These are phyloP conservation scores for Ormosia semicastrata DNA, from an alignment of 306 rosid species.

Conservation along the genomic window DNA sequence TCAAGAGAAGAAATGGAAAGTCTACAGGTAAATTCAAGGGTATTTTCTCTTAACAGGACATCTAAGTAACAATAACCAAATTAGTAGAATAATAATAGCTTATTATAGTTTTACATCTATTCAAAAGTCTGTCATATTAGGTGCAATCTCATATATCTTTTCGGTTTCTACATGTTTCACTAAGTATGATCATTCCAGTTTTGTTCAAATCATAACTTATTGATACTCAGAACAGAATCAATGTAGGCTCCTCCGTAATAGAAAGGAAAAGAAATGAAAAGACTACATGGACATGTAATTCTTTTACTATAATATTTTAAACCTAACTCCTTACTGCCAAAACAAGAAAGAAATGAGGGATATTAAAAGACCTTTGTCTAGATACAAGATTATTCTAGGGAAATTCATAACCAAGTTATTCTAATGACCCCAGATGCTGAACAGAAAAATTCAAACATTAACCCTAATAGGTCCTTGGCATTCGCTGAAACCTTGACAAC, in stretches of 20 bases:
- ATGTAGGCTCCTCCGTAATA: not conserved
- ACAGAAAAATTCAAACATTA: not conserved
- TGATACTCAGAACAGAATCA: not conserved
- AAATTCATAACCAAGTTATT: not conserved
- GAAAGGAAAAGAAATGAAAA: no score
- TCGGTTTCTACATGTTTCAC: not conserved
- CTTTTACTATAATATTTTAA: not conserved
- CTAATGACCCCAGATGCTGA: not conserved
- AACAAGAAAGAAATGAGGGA: not conserved
- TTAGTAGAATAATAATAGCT: not conserved
- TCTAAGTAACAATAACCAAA: not conserved
- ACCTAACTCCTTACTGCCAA: not conserved
- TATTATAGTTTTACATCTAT: not conserved
- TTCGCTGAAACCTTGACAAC: not conserved
- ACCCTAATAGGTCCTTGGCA: not conserved
- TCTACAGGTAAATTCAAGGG: not conserved
- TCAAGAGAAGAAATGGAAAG: not conserved
- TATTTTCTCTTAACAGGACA: not conserved
- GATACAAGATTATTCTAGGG: not conserved
- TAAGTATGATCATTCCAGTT: not conserved
- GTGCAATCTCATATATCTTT: not conserved
- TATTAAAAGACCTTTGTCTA: not conserved
- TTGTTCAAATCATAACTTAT: not conserved
- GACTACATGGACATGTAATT: not conserved
- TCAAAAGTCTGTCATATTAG: not conserved